These are phyloP conservation scores for Fusarium newnesense DNA, from an alignment of 2,329 filamentous ascomycete species.

Conservation along the genomic window DNA sequence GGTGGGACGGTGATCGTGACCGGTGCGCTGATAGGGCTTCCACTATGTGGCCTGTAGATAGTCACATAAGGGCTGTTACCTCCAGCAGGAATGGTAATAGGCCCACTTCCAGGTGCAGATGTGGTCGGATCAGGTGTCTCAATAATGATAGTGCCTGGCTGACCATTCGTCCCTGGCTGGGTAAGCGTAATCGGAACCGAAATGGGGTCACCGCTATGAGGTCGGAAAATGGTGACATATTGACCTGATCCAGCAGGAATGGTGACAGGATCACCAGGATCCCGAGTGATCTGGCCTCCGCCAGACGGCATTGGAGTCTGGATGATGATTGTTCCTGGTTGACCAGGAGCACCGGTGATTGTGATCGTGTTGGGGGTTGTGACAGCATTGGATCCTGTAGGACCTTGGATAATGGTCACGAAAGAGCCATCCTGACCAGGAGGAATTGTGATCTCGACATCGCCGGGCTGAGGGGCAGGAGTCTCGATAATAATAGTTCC, in stretches of 20 bases:
- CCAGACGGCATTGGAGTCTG: constrained; percentile 19
- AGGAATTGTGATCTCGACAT: constrained; percentile 26
- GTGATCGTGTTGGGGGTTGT: constrained; percentile 22
- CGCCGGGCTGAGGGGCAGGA: constrained; percentile 11
- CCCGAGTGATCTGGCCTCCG: constrained; percentile 5
- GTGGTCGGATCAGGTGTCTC: constrained; percentile 25
- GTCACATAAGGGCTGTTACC: constrained; percentile 16
- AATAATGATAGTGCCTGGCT: constrained; percentile 29
- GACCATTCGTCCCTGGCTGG: constrained; percentile 12
- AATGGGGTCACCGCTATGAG: constrained; percentile 31
- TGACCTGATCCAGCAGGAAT: constrained; percentile 13
- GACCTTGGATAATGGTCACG: constrained; percentile 26
- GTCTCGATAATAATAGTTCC: constrained; percentile 35
- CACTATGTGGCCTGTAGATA: constrained; percentile 25
- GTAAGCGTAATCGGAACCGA: constrained; percentile 30
- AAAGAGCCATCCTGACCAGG: constrained; percentile 17
- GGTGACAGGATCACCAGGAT: constrained; percentile 16
- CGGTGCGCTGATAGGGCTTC: constrained; percentile 8
- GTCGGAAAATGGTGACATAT: constrained; percentile 26
- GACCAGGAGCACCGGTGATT: constrained; percentile 13
- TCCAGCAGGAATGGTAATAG: constrained; percentile 25
- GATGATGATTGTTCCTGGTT: constrained; percentile 31
- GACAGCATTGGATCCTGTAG: constrained; percentile 21
- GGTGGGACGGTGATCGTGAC: constrained; percentile 18
- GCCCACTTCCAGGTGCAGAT: constrained; percentile 10